phyloP scores from a whole-genome alignment of 768 basidiomycete species.

The Paxillus involutus region DNA sequence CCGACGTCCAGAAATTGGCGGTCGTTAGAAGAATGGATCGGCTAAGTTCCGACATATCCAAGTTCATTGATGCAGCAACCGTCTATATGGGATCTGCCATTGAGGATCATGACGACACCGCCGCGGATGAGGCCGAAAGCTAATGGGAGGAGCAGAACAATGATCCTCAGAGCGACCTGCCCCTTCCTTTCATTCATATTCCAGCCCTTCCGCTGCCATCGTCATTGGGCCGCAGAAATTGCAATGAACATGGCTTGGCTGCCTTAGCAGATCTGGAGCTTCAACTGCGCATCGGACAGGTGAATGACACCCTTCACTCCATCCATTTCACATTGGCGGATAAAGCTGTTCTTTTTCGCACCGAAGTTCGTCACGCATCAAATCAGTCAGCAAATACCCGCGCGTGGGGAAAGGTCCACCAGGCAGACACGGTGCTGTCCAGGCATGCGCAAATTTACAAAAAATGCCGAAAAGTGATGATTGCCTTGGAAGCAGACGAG shows the following conservation, averaged over 20 bases:
- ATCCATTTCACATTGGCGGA: constrained; percentile 4
- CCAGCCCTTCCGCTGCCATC: neutral
- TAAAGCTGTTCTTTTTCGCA: constrained; percentile 7
- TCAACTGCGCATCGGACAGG: constrained; percentile 7
- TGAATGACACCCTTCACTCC: constrained; percentile 15
- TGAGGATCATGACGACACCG: neutral
- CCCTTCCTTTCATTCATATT: too few relatives aligned
- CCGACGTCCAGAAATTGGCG: neutral
- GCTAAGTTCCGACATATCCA: neutral
- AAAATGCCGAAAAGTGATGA: neutral
- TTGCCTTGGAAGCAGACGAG: neutral
- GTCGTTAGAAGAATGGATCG: neutral
- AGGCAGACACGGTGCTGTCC: neutral
- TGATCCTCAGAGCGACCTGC: too few relatives aligned
- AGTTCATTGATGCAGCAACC: neutral
- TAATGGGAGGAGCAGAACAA: too few relatives aligned
- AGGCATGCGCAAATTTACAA: constrained; percentile 2
- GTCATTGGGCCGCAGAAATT: neutral
- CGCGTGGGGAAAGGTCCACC: neutral
- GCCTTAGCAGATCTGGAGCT: constrained; percentile 4
- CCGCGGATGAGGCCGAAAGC: neutral
- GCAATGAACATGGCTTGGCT: neutral
- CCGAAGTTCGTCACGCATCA: neutral
- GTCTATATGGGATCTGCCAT: neutral
- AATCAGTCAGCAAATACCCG: neutral